These are phyloP conservation scores for Rosa persica DNA, from an alignment of 306 rosid genomes.

Conservation along the genomic window DNA sequence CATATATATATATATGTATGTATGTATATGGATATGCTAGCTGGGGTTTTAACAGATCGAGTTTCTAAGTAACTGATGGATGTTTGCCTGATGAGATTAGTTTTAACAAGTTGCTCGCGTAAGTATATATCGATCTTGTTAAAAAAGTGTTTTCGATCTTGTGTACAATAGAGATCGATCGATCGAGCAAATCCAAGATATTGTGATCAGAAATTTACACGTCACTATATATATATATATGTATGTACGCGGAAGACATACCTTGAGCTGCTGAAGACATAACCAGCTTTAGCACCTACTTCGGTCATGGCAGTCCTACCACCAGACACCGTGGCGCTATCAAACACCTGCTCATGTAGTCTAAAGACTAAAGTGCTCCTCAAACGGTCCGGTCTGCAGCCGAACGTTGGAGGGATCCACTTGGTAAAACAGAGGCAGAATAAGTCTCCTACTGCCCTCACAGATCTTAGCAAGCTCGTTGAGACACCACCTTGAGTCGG, in stretches of 20 bases:
- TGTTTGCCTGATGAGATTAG: too few species aligned
- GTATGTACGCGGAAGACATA: too few species aligned
- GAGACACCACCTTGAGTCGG: conserved; percentile 48
- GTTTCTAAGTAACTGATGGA: too few species aligned
- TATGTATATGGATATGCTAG: neutral
- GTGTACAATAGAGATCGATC: neutral
- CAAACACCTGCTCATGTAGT: conserved; percentile 17
- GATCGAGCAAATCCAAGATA: neutral
- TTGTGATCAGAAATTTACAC: neutral
- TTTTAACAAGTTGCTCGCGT: too few species aligned
- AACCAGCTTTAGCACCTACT: conserved; percentile 50
- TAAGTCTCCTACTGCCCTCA: conserved; percentile 34
- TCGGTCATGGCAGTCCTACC: conserved; percentile 56
- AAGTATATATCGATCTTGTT: too few species aligned
- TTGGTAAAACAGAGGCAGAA: conserved; percentile 50
- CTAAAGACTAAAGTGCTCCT: conserved; percentile 20
- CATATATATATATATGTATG: too few species aligned
- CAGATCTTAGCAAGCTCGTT: conserved; percentile 49
- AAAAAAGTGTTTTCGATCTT: neutral
- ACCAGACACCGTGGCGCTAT: neutral
- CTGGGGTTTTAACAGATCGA: neutral
- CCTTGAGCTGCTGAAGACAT: conserved; percentile 2
- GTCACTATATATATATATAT: too few species aligned
- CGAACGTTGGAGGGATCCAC: conserved; percentile 55
- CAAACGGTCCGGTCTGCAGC: conserved; percentile 43